Evolutionary conservation across 139 green algal species (phyloP), one percentile per base, ranked within the genome.

Genomic region (Chlamydomonas sphaeroides): DNA sequence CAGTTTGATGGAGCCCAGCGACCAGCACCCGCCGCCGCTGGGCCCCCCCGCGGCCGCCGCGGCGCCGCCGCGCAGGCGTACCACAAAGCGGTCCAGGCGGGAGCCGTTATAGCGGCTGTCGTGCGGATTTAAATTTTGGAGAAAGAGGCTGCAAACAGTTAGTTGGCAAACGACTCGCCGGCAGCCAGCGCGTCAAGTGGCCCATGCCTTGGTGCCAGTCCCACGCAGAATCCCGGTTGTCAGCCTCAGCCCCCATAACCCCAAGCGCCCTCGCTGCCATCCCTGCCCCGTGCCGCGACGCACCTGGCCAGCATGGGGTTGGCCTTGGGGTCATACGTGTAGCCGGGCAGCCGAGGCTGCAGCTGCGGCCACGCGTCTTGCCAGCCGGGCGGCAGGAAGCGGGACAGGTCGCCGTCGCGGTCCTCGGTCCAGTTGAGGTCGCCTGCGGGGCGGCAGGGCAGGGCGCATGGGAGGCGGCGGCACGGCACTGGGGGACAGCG

Each of bases 401-500:
- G n/a, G 45, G 79, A 89, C 14, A 79, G 39, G 2, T 36, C 18
- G 10, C 89, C 91, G 49, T 93, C 85, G 14, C 85, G 33, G 23
- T 73, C 72, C 33, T 87, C 87, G 7, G 33, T 26, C 90, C 90
- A 94, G 86, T 94, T 94, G 66, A 93, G 87, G 81, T 95, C 92
- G 20, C 92, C 92, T 75, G 74, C 63, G n/a, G 18, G 20, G 21
- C 0, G 21, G 26, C 6, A n/a, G 20, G 20, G 25, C 74, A 70
- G 39, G 87, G 18, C 23, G 88, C n/a, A n/a, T n/a, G n/a, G 53
- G 67, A 1, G 23, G 88, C 74, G 8, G 61, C 26, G 39, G 77
- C 59, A 45, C 68, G 38, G 21, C 25, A 14, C 1, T 30, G 23
- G 8, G 53, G 20, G 18, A 8, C 23, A 5, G 23, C 53, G 18